These are phyloP conservation scores for Penicillium sp. DNA, from an alignment of 2,329 filamentous ascomycete species.

Conservation along the genomic window DNA sequence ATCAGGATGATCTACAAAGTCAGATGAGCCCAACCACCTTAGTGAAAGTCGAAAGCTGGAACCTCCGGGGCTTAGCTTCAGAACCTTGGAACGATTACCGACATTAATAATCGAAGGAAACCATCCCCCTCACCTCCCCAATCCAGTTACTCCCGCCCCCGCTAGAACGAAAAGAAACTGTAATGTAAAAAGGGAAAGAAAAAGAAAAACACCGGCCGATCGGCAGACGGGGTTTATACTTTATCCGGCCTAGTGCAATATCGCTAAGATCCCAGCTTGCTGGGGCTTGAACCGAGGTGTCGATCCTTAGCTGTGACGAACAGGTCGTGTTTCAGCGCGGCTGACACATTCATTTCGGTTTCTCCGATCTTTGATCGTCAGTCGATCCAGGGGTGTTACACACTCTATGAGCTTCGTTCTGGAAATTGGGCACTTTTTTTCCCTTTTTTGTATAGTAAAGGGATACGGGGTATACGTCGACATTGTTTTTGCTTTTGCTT, in stretches of 20 bases:
- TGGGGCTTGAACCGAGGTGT: constrained; percentile 10
- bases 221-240: constrained; percentile 25
- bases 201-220: background rate
- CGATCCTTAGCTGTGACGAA: constrained; percentile 18
- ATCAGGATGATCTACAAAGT: background rate
- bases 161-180: background rate
- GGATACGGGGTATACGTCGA: too few relatives aligned
- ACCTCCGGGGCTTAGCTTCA: too few relatives aligned
- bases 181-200: background rate
- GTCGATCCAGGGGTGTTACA: constrained; percentile 12
- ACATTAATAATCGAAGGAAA: background rate
- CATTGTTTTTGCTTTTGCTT: background rate
- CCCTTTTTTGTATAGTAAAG: background rate
- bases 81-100: background rate
- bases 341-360: constrained; percentile 8
- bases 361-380: constrained; percentile 14
- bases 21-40: background rate
- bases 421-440: background rate
- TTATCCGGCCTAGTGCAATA: background rate
- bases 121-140: background rate
- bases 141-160: background rate
- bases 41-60: too few relatives aligned
- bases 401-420: background rate
- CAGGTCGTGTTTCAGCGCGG: constrained; percentile 24
- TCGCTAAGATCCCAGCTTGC: constrained; percentile 15